These are phyloP conservation scores for Arthroderma sp. DNA, from an alignment of 2,329 filamentous ascomycete genomes.

Conservation along the genomic window DNA sequence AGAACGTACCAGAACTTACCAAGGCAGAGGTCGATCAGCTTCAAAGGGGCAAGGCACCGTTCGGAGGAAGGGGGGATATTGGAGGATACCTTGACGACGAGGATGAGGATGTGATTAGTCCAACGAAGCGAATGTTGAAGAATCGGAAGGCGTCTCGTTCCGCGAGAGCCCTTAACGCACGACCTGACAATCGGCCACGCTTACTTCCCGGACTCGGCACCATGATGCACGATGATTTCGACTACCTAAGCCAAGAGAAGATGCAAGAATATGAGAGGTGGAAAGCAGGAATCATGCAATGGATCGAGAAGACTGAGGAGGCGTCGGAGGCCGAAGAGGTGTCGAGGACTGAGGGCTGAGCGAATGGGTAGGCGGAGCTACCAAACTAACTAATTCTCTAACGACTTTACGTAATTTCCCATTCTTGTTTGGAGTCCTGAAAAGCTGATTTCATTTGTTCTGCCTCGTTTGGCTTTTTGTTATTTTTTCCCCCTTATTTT, in stretches of 20 bases:
- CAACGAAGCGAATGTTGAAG: slow-evolving; percentile 16
- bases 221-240: slow-evolving; percentile 38
- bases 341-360: too few relatives aligned
- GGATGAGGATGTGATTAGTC: slow-evolving; percentile 18
- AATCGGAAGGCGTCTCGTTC: slow-evolving; percentile 7
- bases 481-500: too few relatives aligned
- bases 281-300: slow-evolving; percentile 30
- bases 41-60: slow-evolving; percentile 1
- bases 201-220: slow-evolving; percentile 36
- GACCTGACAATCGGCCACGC: slow-evolving; percentile 14
- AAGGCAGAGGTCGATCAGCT: slow-evolving; percentile 2
- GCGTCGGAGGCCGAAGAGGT: too few relatives aligned
- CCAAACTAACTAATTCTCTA: too few relatives aligned
- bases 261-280: slow-evolving; percentile 30
- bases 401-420: too few relatives aligned
- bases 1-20: slow-evolving; percentile 34
- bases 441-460: too few relatives aligned
- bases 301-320: slow-evolving; percentile 22
- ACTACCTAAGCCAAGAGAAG: slow-evolving; percentile 34
- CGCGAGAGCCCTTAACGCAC: not conserved
- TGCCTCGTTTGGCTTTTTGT: too few relatives aligned
- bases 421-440: too few relatives aligned
- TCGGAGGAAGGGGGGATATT: slow-evolving; percentile 1
- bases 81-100: slow-evolving; percentile 10
- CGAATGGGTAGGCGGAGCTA: too few relatives aligned